These are phyloP conservation scores for Lipomyces spencermartinsiae DNA, from an alignment of 805 yeast species.

Conservation along the genomic window DNA sequence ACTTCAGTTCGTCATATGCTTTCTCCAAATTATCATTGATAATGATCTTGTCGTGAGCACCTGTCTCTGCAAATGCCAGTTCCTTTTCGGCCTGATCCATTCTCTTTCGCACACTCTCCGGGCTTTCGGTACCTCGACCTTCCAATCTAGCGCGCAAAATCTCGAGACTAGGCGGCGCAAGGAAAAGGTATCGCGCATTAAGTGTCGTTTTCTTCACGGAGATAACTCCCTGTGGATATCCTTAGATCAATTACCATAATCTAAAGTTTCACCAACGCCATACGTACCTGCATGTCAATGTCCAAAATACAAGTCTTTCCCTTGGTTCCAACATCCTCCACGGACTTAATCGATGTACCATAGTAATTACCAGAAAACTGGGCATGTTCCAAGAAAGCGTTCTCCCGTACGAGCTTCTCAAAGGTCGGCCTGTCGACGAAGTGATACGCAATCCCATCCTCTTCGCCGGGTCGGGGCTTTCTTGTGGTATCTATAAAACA, in stretches of 20 bases:
- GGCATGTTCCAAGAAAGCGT: conserved; percentile 95
- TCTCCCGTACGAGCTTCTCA: conserved; percentile 71
- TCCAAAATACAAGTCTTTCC: conserved; percentile 84
- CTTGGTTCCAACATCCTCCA: conserved; percentile 65
- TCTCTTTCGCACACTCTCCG: conserved; percentile 82
- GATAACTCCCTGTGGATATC: conserved; percentile 71
- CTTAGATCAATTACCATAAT: background rate
- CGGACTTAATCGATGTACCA: conserved; percentile 90
- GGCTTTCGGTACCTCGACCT: conserved; percentile 94
- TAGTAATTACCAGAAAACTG: conserved; percentile 97
- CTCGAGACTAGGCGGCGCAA: conserved; percentile 93
- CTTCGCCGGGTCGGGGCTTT: conserved; percentile 89
- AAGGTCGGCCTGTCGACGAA: conserved; percentile 82
- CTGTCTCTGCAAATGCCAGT: conserved; percentile 81
- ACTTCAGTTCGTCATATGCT: conserved; percentile 82
- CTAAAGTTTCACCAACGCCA: background rate
- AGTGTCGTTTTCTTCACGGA: conserved; percentile 82
- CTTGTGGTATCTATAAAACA: conserved; percentile 76
- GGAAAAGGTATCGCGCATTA: conserved; percentile 82
- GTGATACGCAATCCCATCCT: conserved; percentile 86
- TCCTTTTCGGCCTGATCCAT: conserved; percentile 86
- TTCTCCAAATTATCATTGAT: conserved; percentile 91
- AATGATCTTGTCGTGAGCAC: conserved; percentile 88
- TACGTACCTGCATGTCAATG: conserved; percentile 83
- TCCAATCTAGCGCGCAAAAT: conserved; percentile 74